Evolutionary conservation across 202 grass and related monocot species (phyloP).

Genomic region (Setaria viridis): DNA sequence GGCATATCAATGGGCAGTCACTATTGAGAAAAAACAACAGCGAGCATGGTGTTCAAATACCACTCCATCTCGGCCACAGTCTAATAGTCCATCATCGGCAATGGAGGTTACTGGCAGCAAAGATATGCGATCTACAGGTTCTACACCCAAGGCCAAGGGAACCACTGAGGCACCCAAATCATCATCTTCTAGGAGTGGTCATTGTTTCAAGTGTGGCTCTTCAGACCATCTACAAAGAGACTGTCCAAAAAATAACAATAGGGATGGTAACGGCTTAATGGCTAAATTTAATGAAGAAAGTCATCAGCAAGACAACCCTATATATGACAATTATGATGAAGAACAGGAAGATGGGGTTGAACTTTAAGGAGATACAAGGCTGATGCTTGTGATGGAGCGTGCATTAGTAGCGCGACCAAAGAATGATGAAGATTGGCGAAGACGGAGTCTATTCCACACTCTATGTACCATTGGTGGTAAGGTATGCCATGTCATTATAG

Average conservation of each 20-base stretch:
- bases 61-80: no score
- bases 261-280: background rate
- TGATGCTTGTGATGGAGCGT: background rate
- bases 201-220: background rate
- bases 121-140: no score
- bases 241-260: background rate
- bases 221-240: background rate
- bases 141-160: no score
- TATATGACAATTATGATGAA: background rate
- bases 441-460: background rate
- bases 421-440: background rate
- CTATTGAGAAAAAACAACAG: no score
- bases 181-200: no score
- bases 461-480: background rate
- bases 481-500: background rate
- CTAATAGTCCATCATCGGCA: no score
- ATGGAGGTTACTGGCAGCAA: no score
- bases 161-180: no score
- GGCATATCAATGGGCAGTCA: no score
- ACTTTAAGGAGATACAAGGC: background rate
- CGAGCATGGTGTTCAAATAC: no score
- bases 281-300: background rate
- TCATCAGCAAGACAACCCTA: background rate
- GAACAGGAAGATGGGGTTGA: background rate
- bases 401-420: background rate